These are phyloP conservation scores for Diaporthe sp. DNA, from an alignment of 2,329 filamentous ascomycete genomes.

Conservation along the genomic window DNA sequence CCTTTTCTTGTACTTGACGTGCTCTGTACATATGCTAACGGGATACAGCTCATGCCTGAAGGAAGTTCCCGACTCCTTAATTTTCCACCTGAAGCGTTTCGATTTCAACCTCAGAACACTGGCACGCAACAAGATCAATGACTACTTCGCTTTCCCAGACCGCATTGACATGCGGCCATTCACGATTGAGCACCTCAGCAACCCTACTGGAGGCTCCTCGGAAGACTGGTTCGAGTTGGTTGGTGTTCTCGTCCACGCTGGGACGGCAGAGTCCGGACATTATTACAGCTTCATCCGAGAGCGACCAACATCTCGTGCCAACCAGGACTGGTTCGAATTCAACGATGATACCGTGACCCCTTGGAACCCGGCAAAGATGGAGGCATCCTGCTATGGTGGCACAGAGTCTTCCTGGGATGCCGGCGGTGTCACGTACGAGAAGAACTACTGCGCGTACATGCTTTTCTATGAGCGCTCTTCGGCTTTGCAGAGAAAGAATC, in stretches of 20 bases:
- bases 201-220: slow-evolving; percentile 66
- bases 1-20: slow-evolving; percentile 10
- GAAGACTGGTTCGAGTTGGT: slow-evolving; percentile 92
- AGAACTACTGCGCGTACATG: slow-evolving; percentile 94
- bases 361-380: slow-evolving; percentile 82
- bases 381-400: slow-evolving; percentile 85
- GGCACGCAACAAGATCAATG: slow-evolving; percentile 93
- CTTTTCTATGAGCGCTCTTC: slow-evolving; percentile 92
- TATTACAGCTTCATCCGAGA: slow-evolving; percentile 97
- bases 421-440: slow-evolving; percentile 68
- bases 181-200: slow-evolving; percentile 85
- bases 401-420: slow-evolving; percentile 64
- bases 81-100: slow-evolving; percentile 93
- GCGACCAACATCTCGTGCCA: slow-evolving; percentile 68
- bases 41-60: slow-evolving; percentile 83
- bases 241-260: slow-evolving; percentile 93
- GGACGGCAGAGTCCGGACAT: slow-evolving; percentile 93
- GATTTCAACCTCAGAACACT: slow-evolving; percentile 84
- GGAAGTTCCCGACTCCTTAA: slow-evolving; percentile 92
- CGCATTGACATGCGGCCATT: slow-evolving; percentile 90
- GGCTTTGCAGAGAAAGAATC: slow-evolving; percentile 69
- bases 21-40: slow-evolving; percentile 37
- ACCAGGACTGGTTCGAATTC: slow-evolving; percentile 85
- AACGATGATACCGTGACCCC: slow-evolving; percentile 87
- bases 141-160: slow-evolving; percentile 89